Conservation (phyloP, 2,329 filamentous ascomycete genomes). For the Botrytis pseudocinerea region DNA sequence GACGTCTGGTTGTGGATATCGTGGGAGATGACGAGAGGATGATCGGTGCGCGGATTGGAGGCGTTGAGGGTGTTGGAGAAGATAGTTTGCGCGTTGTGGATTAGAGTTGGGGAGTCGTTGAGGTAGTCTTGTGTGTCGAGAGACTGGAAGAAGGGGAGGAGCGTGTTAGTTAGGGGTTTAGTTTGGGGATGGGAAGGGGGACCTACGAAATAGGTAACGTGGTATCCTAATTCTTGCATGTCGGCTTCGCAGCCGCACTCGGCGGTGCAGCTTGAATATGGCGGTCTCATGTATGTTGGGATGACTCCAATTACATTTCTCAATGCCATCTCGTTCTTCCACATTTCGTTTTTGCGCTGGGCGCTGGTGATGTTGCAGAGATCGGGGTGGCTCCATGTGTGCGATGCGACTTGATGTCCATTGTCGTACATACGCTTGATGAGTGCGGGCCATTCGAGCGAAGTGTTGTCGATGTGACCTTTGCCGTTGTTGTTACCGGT, state of each 20-base stretch:
- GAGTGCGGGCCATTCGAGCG: conserved; percentile 46
- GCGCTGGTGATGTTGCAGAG: conserved; percentile 46
- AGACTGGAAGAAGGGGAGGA: background rate
- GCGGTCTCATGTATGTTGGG: conserved; percentile 54
- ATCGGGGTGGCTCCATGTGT: conserved; percentile 55
- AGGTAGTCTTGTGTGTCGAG: conserved; percentile 54
- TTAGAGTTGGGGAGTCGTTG: conserved; percentile 46
- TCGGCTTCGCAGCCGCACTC: conserved; percentile 42
- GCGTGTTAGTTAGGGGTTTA: conserved; percentile 7
- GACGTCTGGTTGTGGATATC: conserved; percentile 42
- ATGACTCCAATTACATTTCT: conserved; percentile 54
- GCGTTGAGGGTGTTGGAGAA: conserved; percentile 28
- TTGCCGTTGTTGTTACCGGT: conserved; percentile 50
- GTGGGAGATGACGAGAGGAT: conserved; percentile 47
- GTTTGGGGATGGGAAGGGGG: background rate
- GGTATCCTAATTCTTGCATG: conserved; percentile 47
- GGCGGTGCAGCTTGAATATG: conserved; percentile 47
- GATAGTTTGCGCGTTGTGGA: conserved; percentile 48
- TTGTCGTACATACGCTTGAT: conserved; percentile 40
- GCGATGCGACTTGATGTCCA: conserved; percentile 61
- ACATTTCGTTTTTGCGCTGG: conserved; percentile 51
- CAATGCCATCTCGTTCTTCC: conserved; percentile 56
- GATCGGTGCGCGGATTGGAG: conserved; percentile 26
- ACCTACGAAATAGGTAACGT: conserved; percentile 49
- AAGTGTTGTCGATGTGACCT: conserved; percentile 54